Evolutionary conservation across 1,284 basidiomycete species (phyloP).

Genomic region (Thelephora terrestris): DNA sequence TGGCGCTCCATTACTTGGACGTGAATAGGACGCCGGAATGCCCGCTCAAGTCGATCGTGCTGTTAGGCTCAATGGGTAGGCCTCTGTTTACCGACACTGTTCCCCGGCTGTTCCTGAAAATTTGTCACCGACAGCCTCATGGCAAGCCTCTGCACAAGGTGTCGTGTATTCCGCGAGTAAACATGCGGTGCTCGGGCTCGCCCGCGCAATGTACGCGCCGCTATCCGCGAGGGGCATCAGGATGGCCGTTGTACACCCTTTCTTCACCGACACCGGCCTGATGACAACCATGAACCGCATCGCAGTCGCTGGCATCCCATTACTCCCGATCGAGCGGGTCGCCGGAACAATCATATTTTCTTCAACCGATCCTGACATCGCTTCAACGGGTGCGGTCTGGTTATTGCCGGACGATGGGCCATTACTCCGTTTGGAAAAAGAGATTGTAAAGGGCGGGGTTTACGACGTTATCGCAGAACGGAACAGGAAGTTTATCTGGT

Average conservation of each 20-base stretch:
- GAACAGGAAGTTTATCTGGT: not conserved
- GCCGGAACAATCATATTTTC: slow-evolving; percentile 15
- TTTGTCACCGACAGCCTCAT: not conserved
- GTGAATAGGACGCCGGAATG: slow-evolving; percentile 9
- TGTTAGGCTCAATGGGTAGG: slow-evolving; percentile 20
- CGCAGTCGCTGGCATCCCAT: slow-evolving; percentile 20
- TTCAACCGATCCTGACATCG: slow-evolving; percentile 14
- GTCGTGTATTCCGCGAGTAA: slow-evolving; percentile 14
- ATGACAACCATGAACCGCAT: slow-evolving; percentile 12
- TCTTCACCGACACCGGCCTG: slow-evolving; percentile 17
- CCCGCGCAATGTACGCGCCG: slow-evolving; percentile 14
- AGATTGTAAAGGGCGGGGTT: slow-evolving; percentile 1
- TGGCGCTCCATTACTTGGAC: slow-evolving; percentile 18
- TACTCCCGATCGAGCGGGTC: slow-evolving; percentile 14
- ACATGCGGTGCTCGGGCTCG: slow-evolving; percentile 17
- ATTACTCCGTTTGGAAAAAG: slow-evolving; percentile 4
- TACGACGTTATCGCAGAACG: slow-evolving; percentile 2
- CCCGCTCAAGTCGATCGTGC: slow-evolving; percentile 16
- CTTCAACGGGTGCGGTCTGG: slow-evolving; percentile 7
- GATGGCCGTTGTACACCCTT: slow-evolving; percentile 16
- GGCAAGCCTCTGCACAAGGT: slow-evolving; percentile 6
- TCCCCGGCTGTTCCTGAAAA: not conserved
- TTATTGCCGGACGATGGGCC: slow-evolving; percentile 5
- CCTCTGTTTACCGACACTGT: not conserved
- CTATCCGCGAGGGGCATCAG: slow-evolving; percentile 14